phyloP scores from a whole-genome alignment of 306 rosid species.

The Trifolium dubium region DNA sequence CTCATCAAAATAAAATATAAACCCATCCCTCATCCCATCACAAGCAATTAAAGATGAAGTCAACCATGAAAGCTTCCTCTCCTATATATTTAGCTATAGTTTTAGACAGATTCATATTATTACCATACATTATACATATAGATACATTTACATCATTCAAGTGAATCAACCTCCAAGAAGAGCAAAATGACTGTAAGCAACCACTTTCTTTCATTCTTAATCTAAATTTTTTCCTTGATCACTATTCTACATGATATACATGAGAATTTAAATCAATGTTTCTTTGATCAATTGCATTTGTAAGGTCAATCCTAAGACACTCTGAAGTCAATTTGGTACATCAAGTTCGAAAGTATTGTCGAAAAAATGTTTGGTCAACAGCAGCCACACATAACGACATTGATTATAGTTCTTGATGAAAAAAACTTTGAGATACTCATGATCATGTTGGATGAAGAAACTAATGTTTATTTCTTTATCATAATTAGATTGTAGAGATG shows the following conservation, averaged over 20 bases:
- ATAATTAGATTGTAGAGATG: conserved; percentile 63
- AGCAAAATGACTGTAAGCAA: conserved; percentile 62
- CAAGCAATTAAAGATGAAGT: conserved; percentile 24
- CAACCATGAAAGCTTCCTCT: background rate
- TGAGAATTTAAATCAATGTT: conserved; percentile 11
- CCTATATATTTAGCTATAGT: conserved; percentile 31
- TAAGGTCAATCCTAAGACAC: too few species aligned
- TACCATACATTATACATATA: background rate
- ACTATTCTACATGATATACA: background rate
- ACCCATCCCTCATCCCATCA: conserved; percentile 5
- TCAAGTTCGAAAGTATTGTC: too few species aligned
- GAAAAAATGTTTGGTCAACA: too few species aligned
- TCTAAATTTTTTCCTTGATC: background rate
- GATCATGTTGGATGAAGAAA: background rate
- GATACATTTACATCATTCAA: conserved; percentile 24
- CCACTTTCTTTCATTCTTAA: conserved; percentile 5
- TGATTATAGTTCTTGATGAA: too few species aligned
- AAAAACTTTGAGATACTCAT: too few species aligned
- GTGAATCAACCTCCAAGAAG: conserved; percentile 26
- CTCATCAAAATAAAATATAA: background rate
- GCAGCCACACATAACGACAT: too few species aligned
- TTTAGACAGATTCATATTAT: conserved; percentile 10
- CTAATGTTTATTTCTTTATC: background rate
- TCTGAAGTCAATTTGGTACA: too few species aligned
- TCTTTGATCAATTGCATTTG: too few species aligned